These are phyloP conservation scores for Urtica urens DNA, from an alignment of 306 rosid species.

Conservation along the genomic window DNA sequence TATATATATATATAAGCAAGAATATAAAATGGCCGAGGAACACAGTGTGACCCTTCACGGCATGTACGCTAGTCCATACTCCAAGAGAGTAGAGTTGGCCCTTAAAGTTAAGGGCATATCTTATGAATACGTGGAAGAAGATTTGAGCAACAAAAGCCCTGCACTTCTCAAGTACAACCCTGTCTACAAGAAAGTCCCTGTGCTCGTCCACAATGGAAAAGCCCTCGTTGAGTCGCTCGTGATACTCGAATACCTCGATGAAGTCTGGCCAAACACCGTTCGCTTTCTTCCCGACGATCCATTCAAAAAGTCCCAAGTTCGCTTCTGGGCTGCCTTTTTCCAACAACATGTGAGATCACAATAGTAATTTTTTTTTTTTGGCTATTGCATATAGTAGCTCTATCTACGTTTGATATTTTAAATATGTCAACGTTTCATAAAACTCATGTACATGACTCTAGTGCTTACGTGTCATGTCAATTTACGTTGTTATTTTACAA, in stretches of 20 bases:
- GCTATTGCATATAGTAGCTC: too few species aligned
- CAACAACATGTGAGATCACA: too few species aligned
- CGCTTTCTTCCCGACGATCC: slow-evolving; percentile 29
- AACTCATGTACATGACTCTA: too few species aligned
- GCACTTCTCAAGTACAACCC: neutral
- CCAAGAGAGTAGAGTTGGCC: slow-evolving; percentile 5
- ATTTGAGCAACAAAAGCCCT: neutral
- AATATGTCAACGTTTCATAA: too few species aligned
- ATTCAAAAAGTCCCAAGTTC: slow-evolving; percentile 23
- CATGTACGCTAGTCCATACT: slow-evolving; percentile 1
- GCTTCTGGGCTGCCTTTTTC: slow-evolving; percentile 28
- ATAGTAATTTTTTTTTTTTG: too few species aligned
- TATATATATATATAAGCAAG: too few species aligned
- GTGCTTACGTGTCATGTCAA: too few species aligned
- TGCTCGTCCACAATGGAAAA: neutral
- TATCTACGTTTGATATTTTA: too few species aligned
- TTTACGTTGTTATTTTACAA: too few species aligned
- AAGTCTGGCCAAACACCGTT: slow-evolving; percentile 23
- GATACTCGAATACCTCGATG: slow-evolving; percentile 36
- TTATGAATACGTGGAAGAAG: neutral
- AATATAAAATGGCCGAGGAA: slow-evolving; percentile 1
- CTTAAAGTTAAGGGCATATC: neutral
- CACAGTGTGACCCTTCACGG: neutral
- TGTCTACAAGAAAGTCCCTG: neutral
- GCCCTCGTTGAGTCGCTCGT: neutral